Conservation (phyloP, 441 rosid genomes). For the Mallotus repandus region DNA sequence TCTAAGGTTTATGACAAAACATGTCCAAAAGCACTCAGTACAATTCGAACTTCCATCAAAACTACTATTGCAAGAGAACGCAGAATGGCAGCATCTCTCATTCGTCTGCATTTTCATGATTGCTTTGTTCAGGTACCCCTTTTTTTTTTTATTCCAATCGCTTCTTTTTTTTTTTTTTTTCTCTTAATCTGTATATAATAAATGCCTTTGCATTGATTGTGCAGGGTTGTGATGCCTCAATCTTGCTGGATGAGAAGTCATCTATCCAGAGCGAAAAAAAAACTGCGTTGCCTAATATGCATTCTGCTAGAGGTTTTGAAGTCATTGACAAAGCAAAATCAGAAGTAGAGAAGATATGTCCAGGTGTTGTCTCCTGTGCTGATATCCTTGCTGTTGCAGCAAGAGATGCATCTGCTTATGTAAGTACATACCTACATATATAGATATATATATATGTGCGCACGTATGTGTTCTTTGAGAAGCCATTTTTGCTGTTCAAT, state of each 20-base stretch:
- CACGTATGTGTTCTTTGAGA: not conserved
- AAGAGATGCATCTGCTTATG: slow-evolving; percentile 55
- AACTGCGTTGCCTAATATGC: slow-evolving; percentile 30
- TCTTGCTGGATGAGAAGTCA: slow-evolving; percentile 44
- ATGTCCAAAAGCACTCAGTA: slow-evolving; percentile 46
- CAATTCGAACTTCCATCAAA: slow-evolving; percentile 44
- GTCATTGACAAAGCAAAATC: slow-evolving; percentile 52
- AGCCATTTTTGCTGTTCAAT: not conserved
- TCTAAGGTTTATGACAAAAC: slow-evolving; percentile 39
- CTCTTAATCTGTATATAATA: no score
- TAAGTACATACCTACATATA: slow-evolving; percentile 18
- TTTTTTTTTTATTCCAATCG: no score
- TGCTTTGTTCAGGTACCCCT: slow-evolving; percentile 56
- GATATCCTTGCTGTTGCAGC: slow-evolving; percentile 60
- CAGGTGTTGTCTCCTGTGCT: slow-evolving; percentile 61
- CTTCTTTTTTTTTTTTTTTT: no score
- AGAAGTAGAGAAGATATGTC: slow-evolving; percentile 45
- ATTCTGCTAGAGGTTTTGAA: slow-evolving; percentile 50
- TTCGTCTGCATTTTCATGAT: slow-evolving; percentile 64
- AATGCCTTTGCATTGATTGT: not conserved
- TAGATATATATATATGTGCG: no score
- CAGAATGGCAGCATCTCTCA: slow-evolving; percentile 63
- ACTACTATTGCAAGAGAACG: slow-evolving; percentile 47
- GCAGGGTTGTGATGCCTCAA: slow-evolving; percentile 66
- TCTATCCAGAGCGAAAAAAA: slow-evolving; percentile 49